Conservation (phyloP, 495 filamentous ascomycete species). For the Lasiosphaeria miniovina region DNA sequence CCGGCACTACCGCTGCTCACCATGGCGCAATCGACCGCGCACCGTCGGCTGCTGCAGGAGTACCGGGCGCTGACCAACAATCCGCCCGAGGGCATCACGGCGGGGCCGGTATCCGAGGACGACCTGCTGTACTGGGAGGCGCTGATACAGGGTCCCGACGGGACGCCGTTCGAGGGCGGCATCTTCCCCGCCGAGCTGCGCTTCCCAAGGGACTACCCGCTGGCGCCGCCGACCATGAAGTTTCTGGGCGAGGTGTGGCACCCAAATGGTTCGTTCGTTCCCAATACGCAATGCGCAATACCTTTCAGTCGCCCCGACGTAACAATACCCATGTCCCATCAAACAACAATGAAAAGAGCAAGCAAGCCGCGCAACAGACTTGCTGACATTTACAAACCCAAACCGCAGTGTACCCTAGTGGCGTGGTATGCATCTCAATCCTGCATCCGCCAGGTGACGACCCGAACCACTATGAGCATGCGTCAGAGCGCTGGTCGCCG, state of each 20-base stretch:
- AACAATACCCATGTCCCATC: background rate
- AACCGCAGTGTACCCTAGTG: slow-evolving; percentile 77
- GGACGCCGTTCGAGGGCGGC: slow-evolving; percentile 92
- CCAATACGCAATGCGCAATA: background rate
- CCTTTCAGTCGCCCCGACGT: background rate
- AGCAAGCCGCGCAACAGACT: background rate
- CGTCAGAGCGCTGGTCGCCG: slow-evolving; percentile 90
- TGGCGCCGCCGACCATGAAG: slow-evolving; percentile 90
- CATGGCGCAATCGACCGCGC: slow-evolving; percentile 68
- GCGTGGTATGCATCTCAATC: slow-evolving; percentile 95
- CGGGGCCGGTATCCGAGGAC: slow-evolving; percentile 89
- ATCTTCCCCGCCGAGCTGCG: slow-evolving; percentile 90
- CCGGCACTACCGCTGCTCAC: background rate
- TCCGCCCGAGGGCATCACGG: slow-evolving; percentile 90
- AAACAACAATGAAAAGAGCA: background rate
- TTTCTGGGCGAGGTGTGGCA: slow-evolving; percentile 93
- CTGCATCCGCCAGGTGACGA: slow-evolving; percentile 98
- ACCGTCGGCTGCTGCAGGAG: slow-evolving; percentile 94
- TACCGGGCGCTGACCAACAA: slow-evolving; percentile 75
- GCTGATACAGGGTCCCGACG: slow-evolving; percentile 90
- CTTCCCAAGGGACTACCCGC: slow-evolving; percentile 94
- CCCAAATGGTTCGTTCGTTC: slow-evolving; percentile 74
- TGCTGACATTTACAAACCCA: background rate
- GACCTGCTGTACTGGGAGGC: slow-evolving; percentile 97
- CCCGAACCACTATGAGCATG: slow-evolving; percentile 97